Base-by-base conservation (phyloP, 202 grass and related monocot genomes). In the Musa balbisiana region DNA sequence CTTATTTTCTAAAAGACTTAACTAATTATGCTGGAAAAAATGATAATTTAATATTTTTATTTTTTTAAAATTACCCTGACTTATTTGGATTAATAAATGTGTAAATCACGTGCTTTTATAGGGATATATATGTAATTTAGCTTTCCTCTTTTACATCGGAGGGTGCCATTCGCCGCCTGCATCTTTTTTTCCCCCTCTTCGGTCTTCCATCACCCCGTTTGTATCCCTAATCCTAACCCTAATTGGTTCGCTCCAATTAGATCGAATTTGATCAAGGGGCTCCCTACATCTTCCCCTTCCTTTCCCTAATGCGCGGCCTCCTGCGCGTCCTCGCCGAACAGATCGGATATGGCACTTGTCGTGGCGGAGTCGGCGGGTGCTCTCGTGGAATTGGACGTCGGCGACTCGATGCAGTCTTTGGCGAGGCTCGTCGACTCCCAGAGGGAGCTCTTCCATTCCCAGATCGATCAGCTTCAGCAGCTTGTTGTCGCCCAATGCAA, bases 401-500 rank as follows among this genome's bases (percentile, higher is more conserved):
- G 21, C 58, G 69, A 55, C 55, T 80, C 78, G 1, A 68, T 26
- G 62, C 79, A 83, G 69, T 86, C 95, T 8, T 77, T 99, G 74
- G 79, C 74, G 1, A 81, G 75, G 43, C 79, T 90, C 76, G 67
- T 94, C 51, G 87, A 82, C 50, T 79, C 83, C 73, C 91, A 94
- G 87, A 84, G 83, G 83, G 64, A 82, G 19, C 71, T 82, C 71
- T 87, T 93, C 54, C 88, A 88, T 84, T 67, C 65, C 71, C 94
- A 97, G 90, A 84, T 84, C 79, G 84, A 86, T 51, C 86, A 91
- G 73, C 85, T 97, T 20, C 83, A 91, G 53, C 75, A 81, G 33
- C 84, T 97, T 23, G 94, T 97, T 66, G 83, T 84, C 53, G 72
- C 82, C 11, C 94, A 97, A 90, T 97, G 94, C 79, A 83, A 75